A percentile compares a stretch with the other conserved stretches of the same genome.
Evolutionary conservation across 2,329 filamentous ascomycete genomes (phyloP).

Genomic region (Phialocephala subalpina): DNA sequence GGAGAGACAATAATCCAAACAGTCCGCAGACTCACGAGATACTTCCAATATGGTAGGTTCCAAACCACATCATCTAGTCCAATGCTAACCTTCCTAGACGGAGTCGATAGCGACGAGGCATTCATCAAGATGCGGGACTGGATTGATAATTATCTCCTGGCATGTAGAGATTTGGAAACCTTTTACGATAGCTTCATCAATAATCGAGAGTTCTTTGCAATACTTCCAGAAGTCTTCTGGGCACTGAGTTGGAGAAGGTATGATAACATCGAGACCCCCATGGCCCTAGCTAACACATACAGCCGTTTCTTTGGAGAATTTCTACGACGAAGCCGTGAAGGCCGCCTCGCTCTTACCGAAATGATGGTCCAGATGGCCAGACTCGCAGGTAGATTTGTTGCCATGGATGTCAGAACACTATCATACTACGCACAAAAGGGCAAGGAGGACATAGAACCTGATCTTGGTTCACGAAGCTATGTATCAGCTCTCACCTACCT

Average conservation of each 20-base stretch:
- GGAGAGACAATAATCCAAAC: conserved; percentile 34
- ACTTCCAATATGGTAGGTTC: conserved; percentile 49
- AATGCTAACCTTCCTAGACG: conserved; percentile 48
- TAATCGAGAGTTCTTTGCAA: conserved; percentile 59
- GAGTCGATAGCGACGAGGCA: conserved; percentile 52
- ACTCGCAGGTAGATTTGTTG: conserved; percentile 60
- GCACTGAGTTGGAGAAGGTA: conserved; percentile 52
- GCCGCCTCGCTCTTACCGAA: conserved; percentile 37
- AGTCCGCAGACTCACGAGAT: conserved; percentile 41
- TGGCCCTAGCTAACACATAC: conserved; percentile 28
- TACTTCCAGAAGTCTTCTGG: conserved; percentile 59
- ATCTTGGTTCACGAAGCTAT: conserved; percentile 54
- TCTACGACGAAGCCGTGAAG: conserved; percentile 34
- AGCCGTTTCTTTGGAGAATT: conserved; percentile 45
- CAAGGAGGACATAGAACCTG: conserved; percentile 45
- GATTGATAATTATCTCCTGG: conserved; percentile 59
- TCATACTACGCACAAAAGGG: conserved; percentile 37
- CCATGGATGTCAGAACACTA: conserved; percentile 55
- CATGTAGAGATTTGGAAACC: conserved; percentile 42
- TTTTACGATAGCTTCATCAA: conserved; percentile 53
- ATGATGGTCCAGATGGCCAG: conserved; percentile 49
- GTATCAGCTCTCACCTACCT: conserved; percentile 54
- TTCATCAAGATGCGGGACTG: conserved; percentile 56
- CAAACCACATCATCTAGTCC: conserved; percentile 35
- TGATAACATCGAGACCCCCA: neutral